phyloP scores from a whole-genome alignment of 1,284 basidiomycete species.

The Gymnopus androsaceus region DNA sequence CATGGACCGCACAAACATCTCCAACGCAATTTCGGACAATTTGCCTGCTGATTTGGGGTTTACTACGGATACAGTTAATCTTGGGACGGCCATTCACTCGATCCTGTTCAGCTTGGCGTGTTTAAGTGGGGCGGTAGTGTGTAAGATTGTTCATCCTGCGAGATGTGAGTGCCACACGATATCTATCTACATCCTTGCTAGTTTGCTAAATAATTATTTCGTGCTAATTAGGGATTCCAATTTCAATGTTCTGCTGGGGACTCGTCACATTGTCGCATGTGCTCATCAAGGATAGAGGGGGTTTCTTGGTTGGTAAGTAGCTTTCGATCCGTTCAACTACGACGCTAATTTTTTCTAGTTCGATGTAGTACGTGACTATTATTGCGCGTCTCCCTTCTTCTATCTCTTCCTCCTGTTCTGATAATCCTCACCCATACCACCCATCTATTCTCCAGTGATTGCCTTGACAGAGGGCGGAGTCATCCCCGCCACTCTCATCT shows the following conservation, averaged over 20 bases:
- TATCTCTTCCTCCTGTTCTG: not conserved
- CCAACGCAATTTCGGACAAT: constrained; percentile 40
- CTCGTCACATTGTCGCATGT: constrained; percentile 38
- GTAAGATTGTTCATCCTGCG: constrained; percentile 38
- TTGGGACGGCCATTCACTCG: constrained; percentile 35
- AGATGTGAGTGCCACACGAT: constrained; percentile 32
- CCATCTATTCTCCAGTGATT: constrained; percentile 28
- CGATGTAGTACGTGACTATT: constrained; percentile 27
- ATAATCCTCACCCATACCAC: not conserved
- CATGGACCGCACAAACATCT: constrained; percentile 42
- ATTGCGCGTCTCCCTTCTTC: constrained; percentile 24
- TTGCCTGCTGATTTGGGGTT: constrained; percentile 39
- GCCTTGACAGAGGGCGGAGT: constrained; percentile 42
- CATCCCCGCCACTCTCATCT: constrained; percentile 39
- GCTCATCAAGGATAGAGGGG: constrained; percentile 34
- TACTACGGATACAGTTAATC: constrained; percentile 38
- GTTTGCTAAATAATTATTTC: not conserved
- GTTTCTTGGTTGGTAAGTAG: constrained; percentile 33
- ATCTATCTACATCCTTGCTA: too few species aligned
- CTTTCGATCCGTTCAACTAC: not conserved
- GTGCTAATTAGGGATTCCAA: constrained; percentile 33
- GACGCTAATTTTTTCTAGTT: not conserved
- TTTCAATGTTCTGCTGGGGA: constrained; percentile 41
- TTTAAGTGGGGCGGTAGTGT: constrained; percentile 36
- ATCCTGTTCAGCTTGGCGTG: constrained; percentile 36